Conservation (phyloP, 345 rosid genomes). For the Aquilaria yunnanensis region DNA sequence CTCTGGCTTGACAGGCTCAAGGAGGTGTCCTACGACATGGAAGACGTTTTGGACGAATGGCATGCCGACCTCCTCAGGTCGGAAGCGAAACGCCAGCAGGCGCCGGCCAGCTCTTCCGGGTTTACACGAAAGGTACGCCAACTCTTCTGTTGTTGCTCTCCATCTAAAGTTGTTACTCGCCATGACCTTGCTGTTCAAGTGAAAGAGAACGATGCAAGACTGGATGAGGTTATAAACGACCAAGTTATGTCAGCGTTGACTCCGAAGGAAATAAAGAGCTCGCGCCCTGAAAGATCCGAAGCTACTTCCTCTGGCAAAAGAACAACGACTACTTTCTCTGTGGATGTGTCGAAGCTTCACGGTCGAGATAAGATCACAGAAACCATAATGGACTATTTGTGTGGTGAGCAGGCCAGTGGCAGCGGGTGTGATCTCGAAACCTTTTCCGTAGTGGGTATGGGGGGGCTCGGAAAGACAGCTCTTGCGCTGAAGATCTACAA, state of each 20-base stretch:
- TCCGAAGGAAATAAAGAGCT: not conserved
- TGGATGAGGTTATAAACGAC: not conserved
- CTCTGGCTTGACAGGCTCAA: not conserved
- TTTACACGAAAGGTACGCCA: not conserved
- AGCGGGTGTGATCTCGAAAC: not conserved
- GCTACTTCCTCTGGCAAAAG: not conserved
- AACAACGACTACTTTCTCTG: not conserved
- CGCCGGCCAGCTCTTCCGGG: not conserved
- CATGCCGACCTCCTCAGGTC: not conserved
- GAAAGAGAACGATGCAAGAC: not conserved
- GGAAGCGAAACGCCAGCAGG: no score
- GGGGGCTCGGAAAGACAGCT: slow-evolving; percentile 3
- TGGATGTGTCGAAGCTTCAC: not conserved
- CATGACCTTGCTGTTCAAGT: not conserved
- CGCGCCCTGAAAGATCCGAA: no score
- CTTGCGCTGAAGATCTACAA: slow-evolving; percentile 3
- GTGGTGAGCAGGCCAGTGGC: not conserved
- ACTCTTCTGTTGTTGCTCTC: not conserved
- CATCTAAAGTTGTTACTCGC: not conserved
- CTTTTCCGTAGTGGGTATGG: slow-evolving; percentile 2
- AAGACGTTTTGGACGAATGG: slow-evolving; percentile 2
- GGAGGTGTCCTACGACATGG: not conserved
- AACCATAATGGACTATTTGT: not conserved
- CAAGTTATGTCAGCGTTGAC: no score
- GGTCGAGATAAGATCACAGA: not conserved